Percentiles rank a stretch among this genome's conserved stretches.
These are phyloP conservation scores for Venustampulla echinocandica DNA, from an alignment of 495 filamentous ascomycete species.

Conservation along the genomic window DNA sequence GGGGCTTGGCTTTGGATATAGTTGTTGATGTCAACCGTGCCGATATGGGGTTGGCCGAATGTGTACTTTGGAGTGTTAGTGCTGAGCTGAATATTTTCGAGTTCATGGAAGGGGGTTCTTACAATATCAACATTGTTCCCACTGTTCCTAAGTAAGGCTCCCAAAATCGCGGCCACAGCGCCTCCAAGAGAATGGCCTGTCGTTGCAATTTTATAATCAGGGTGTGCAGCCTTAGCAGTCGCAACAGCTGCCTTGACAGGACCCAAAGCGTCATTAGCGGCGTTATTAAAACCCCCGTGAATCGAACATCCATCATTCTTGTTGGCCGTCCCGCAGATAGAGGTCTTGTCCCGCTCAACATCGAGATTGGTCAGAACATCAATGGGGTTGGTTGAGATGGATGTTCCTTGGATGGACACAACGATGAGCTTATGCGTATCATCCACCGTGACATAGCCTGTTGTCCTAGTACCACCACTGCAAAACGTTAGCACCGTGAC, in stretches of 20 bases:
- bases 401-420: constrained; percentile 62
- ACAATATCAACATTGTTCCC: constrained; percentile 26
- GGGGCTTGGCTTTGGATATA: constrained; percentile 41
- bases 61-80: constrained; percentile 33
- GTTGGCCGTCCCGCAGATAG: constrained; percentile 32
- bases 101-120: neutral
- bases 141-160: constrained; percentile 41
- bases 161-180: constrained; percentile 50
- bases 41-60: constrained; percentile 36
- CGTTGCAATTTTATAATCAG: constrained; percentile 41
- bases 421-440: constrained; percentile 52
- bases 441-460: constrained; percentile 66
- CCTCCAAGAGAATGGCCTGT: constrained; percentile 56
- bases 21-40: constrained; percentile 33
- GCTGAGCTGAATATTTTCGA: neutral
- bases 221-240: constrained; percentile 26
- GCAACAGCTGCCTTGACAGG: constrained; percentile 36
- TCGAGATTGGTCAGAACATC: constrained; percentile 41
- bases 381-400: constrained; percentile 55
- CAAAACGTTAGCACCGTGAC: constrained; percentile 24
- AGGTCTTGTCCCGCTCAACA: constrained; percentile 26
- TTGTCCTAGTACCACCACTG: constrained; percentile 45
- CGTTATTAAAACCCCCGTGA: constrained; percentile 46
- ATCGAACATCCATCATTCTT: constrained; percentile 35
- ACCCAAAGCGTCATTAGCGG: constrained; percentile 39